Evolutionary conservation across 768 basidiomycete genomes (phyloP).

Genomic region (Tubosaeta brunneosetosa): DNA sequence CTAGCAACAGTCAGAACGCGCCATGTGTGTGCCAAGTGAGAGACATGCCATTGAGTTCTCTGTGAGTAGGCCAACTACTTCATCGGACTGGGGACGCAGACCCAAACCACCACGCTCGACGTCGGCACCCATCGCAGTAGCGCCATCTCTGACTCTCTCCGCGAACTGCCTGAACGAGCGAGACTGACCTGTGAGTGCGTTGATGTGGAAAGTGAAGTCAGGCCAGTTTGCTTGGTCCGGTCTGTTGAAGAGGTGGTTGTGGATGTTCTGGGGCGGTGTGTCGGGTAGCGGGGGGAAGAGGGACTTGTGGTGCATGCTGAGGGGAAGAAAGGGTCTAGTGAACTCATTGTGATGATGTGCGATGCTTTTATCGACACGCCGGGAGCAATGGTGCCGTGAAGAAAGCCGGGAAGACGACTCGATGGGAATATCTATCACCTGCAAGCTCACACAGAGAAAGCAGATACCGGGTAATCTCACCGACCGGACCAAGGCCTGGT

Average conservation of each 20-base stretch:
- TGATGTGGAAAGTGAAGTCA: conserved; percentile 53
- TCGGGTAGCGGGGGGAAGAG: conserved; percentile 49
- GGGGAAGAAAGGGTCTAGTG: background rate
- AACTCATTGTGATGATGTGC: background rate
- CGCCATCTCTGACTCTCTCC: conserved; percentile 47
- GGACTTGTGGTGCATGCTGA: conserved; percentile 53
- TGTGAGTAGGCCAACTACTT: conserved; percentile 66
- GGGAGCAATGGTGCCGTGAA: background rate
- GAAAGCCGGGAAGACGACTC: background rate
- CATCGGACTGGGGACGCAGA: conserved; percentile 40
- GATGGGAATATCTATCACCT: background rate
- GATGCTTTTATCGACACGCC: background rate
- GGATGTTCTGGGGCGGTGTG: conserved; percentile 47
- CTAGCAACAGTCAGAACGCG: conserved; percentile 27
- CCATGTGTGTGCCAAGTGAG: background rate
- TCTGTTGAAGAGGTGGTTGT: conserved; percentile 51
- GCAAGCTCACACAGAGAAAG: background rate
- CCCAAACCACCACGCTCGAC: conserved; percentile 52
- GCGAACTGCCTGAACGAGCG: conserved; percentile 46
- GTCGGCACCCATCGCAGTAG: conserved; percentile 52
- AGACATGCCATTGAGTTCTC: conserved; percentile 58
- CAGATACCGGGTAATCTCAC: background rate
- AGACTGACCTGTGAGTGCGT: conserved; percentile 46
- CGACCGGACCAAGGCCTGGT: background rate
- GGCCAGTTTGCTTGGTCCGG: conserved; percentile 52